A percentile compares a stretch with the other conserved stretches of the same genome.
Evolutionary conservation across 75 land plant species (phyloP).

Genomic region (Ceratopteris richardii): DNA sequence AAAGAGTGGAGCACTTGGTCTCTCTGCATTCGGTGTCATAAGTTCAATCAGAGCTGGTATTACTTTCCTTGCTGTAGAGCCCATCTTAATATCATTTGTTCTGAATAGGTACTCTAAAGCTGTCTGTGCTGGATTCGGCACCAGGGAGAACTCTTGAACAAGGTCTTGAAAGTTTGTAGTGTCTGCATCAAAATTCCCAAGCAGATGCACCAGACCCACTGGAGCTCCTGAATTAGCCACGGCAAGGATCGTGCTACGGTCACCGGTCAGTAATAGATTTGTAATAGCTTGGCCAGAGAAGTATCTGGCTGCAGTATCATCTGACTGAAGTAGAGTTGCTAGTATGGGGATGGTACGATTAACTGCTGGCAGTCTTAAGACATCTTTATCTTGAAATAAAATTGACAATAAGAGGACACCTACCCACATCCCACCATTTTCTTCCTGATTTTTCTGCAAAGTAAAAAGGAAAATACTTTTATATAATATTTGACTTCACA

Average conservation of each 20-base stretch:
- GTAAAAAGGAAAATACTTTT: neutral
- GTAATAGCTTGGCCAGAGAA: conserved; percentile 9
- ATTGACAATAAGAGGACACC: conserved; percentile 14
- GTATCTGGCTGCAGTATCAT: conserved; percentile 6
- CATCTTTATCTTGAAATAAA: conserved; percentile 15
- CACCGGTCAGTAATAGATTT: conserved; percentile 2
- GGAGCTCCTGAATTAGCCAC: conserved; percentile 45
- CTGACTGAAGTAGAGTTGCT: conserved; percentile 5
- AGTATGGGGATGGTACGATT: conserved; percentile 7
- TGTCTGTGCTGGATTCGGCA: conserved; percentile 38
- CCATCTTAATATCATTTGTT: conserved; percentile 37
- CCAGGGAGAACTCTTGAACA: conserved; percentile 33
- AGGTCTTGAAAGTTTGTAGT: conserved; percentile 24
- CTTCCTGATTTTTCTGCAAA: conserved; percentile 7
- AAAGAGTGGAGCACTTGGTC: conserved; percentile 47
- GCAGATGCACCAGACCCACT: conserved; percentile 29
- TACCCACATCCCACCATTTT: conserved; percentile 8
- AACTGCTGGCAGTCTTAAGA: conserved; percentile 5
- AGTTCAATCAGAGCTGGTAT: conserved; percentile 43
- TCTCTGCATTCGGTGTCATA: conserved; percentile 36
- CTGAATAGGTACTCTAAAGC: conserved; percentile 37
- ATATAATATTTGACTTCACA: neutral
- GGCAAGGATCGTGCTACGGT: conserved; percentile 17
- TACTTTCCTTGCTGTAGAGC: conserved; percentile 44
- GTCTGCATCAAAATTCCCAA: conserved; percentile 33